Percentiles rank a stretch among this genome's conserved stretches.
Conservation (phyloP, 2,329 filamentous ascomycete species). For the Talaromyces rugulosus region DNA sequence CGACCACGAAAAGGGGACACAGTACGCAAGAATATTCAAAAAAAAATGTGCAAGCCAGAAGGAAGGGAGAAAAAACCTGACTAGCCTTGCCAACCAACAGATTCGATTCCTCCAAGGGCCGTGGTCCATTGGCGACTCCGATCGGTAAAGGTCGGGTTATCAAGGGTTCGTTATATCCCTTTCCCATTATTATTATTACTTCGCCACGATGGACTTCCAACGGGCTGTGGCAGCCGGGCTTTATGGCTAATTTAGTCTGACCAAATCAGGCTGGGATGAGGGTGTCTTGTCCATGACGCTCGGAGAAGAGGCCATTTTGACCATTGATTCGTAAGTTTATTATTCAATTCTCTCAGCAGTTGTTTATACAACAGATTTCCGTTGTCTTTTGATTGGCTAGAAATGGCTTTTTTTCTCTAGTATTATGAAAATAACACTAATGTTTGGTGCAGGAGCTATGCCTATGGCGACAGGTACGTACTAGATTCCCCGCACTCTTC, state of each 20-base stretch:
- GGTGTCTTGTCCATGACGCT: constrained; percentile 81
- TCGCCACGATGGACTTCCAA: neutral
- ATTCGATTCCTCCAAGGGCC: constrained; percentile 77
- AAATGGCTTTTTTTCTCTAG: neutral
- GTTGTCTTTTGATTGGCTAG: neutral
- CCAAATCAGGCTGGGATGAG: constrained; percentile 69
- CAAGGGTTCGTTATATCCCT: constrained; percentile 56
- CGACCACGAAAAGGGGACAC: constrained; percentile 60
- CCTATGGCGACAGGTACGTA: constrained; percentile 39
- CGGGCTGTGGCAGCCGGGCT: neutral
- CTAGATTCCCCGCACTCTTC: constrained; percentile 3
- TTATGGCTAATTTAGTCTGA: neutral
- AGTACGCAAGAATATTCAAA: constrained; percentile 49
- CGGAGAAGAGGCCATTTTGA: constrained; percentile 83
- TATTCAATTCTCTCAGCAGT: constrained; percentile 7
- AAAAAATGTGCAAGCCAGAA: too few relatives aligned
- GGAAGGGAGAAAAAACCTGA: neutral
- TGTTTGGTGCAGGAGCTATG: constrained; percentile 20
- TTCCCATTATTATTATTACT: neutral
- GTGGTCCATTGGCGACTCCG: constrained; percentile 67
- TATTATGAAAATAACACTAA: neutral
- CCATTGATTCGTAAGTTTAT: constrained; percentile 66
- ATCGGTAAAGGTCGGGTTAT: constrained; percentile 88
- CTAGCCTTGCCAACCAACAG: constrained; percentile 43
- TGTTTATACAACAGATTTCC: neutral